A percentile compares a stretch with the other conserved stretches of the same genome.
phyloP scores from a whole-genome alignment of 192 early-diverging fungal genomes.

The Ambispora gerdemannii region DNA sequence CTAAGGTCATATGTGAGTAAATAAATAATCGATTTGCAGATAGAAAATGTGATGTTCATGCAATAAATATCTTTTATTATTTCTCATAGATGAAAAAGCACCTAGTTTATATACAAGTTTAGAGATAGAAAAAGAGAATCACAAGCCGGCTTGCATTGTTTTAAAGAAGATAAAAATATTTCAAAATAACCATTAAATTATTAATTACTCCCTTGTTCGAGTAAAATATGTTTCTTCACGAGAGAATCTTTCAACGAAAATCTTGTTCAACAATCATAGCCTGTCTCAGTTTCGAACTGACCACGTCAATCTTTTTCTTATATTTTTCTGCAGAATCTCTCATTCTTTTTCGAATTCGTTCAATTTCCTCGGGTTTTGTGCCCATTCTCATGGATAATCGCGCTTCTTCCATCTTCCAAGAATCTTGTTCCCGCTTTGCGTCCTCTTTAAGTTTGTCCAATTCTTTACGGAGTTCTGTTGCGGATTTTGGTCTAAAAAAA shows the following conservation, averaged over 20 bases:
- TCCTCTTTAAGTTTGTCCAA: slow-evolving; percentile 11
- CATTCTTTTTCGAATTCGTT: slow-evolving; percentile 1
- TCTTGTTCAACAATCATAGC: background rate
- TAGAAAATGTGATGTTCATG: too few species aligned
- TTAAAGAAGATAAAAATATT: background rate
- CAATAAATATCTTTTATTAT: too few species aligned
- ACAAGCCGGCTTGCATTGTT: background rate
- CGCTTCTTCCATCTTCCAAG: slow-evolving; percentile 11
- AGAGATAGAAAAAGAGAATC: background rate
- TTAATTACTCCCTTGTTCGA: background rate
- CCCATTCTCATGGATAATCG: slow-evolving; percentile 3
- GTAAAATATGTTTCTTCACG: background rate
- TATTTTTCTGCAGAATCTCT: slow-evolving; percentile 1
- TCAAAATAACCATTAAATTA: background rate
- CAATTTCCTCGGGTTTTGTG: slow-evolving; percentile 19
- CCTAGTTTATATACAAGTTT: too few species aligned
- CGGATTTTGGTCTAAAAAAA: slow-evolving; percentile 6
- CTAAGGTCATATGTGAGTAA: too few species aligned
- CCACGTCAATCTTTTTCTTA: background rate
- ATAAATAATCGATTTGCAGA: too few species aligned
- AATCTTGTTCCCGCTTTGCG: slow-evolving; percentile 12
- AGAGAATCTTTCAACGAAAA: background rate
- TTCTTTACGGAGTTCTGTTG: slow-evolving; percentile 10
- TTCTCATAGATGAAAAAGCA: too few species aligned
- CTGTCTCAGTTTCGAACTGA: background rate